phyloP scores from a whole-genome alignment of 768 basidiomycete species.

The Suillus spraguei region DNA sequence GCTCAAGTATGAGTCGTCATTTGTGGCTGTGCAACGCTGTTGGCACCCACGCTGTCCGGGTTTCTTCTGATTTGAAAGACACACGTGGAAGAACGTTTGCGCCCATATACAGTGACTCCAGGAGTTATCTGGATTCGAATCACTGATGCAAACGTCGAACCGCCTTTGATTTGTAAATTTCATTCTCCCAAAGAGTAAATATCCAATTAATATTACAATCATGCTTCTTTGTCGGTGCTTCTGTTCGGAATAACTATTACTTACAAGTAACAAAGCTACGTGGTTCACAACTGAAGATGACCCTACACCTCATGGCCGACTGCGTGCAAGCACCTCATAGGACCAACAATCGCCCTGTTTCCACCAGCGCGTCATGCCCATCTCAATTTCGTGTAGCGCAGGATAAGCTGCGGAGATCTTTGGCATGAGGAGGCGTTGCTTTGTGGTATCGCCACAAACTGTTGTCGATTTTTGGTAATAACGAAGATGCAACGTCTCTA shows the following conservation, averaged over 20 bases:
- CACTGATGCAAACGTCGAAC: neutral
- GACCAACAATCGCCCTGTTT: neutral
- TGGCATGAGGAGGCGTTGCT: neutral
- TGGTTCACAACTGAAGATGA: neutral
- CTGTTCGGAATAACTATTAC: no score
- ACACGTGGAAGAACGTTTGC: neutral
- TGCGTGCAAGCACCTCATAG: neutral
- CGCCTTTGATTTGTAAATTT: neutral
- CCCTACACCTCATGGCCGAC: neutral
- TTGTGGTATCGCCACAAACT: neutral
- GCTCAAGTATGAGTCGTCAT: neutral
- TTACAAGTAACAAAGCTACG: neutral
- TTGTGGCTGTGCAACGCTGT: neutral
- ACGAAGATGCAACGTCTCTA: neutral
- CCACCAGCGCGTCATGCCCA: slow-evolving; percentile 3
- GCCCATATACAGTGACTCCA: neutral
- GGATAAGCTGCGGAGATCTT: slow-evolving; percentile 1
- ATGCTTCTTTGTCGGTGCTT: neutral
- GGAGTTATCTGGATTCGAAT: neutral
- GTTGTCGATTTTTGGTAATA: neutral
- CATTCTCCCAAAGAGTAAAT: neutral
- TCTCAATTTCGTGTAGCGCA: slow-evolving; percentile 1
- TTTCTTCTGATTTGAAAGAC: neutral
- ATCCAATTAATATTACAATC: neutral
- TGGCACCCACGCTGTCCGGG: no score